Base-by-base conservation (phyloP, 306 rosid species). In the Hylodesmum podocarpum region DNA sequence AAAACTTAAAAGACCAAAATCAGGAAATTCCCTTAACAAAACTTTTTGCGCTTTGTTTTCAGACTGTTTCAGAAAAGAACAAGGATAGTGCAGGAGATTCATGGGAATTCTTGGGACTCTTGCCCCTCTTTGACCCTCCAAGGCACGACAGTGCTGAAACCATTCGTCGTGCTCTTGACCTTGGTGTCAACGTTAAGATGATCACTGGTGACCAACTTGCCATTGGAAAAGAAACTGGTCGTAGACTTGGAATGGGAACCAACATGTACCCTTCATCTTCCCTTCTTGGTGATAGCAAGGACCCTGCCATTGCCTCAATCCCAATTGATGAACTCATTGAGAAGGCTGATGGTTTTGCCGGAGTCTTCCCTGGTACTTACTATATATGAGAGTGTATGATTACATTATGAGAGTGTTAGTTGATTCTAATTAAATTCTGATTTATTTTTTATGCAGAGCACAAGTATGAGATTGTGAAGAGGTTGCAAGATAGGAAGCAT, bases 121-220 rank as follows among this genome's bases (percentile, higher is more conserved):
- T 93, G 75, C 98, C 98, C 64, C 96, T 93, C 79, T 93, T 93
- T 85, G 98, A 93, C 57, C 98, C 98, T 65, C 98, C 98, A 70
- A 93, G 98, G 79, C 98, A 93, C 82, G 98, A 93, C 18, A 93
- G 98, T 80, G 97, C 97, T 2, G 98, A 93, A 88, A 93, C 98
- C 29, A 93, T 93, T 80, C 93, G 97, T 1, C 87, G 93, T 0
- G 98, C 98, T 84, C 96, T 91, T 59, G 98, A 93, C 61, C 96
- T 93, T 5, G 97, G 98, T 62, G 98, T 91, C 44, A 91, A 89
- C 65, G 98, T 93, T 57, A 93, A 93, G 91, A 93, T 93, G 98
- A 93, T 93, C 87, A 93, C 98, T 4, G 98, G 98, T 55, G 98
- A 93, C 55, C 98, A 93, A 80, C 98, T 93, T 83, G 98, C 98